phyloP scores from a whole-genome alignment of 768 basidiomycete species.

The Pulveroboletus sp. region DNA sequence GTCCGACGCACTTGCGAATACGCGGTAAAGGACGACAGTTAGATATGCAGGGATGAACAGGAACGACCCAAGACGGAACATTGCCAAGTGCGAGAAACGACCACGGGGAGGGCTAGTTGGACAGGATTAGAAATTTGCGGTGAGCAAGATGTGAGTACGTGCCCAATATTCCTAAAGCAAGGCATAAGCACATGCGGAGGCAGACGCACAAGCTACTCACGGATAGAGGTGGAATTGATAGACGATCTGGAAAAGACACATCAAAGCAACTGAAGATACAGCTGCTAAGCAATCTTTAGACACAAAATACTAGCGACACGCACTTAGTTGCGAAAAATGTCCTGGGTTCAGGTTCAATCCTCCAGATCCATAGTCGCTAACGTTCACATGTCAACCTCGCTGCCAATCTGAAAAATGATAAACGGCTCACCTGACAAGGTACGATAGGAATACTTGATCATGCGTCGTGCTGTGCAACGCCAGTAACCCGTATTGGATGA shows the following conservation, averaged over 20 bases:
- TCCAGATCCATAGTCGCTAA: slow-evolving; percentile 77
- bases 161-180: slow-evolving; percentile 61
- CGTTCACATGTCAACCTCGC: neutral
- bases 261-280: slow-evolving; percentile 66
- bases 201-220: slow-evolving; percentile 41
- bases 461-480: slow-evolving; percentile 89
- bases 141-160: slow-evolving; percentile 14
- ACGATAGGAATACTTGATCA: slow-evolving; percentile 89
- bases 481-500: slow-evolving; percentile 86
- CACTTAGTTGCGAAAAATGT: slow-evolving; percentile 89
- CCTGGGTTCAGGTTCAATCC: slow-evolving; percentile 89
- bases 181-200: neutral
- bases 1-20: slow-evolving; percentile 64
- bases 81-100: slow-evolving; percentile 79
- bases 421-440: slow-evolving; percentile 55
- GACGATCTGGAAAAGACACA: slow-evolving; percentile 92
- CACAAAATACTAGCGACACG: slow-evolving; percentile 20
- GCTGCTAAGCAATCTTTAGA: slow-evolving; percentile 1
- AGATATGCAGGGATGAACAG: slow-evolving; percentile 91
- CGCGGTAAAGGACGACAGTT: slow-evolving; percentile 69
- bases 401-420: neutral
- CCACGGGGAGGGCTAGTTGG: slow-evolving; percentile 70
- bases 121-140: slow-evolving; percentile 7
- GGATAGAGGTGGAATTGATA: slow-evolving; percentile 92
- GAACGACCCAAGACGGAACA: slow-evolving; percentile 86